Evolutionary conservation across 345 rosid species (phyloP).

Genomic region (Lumnitzera racemosa): DNA sequence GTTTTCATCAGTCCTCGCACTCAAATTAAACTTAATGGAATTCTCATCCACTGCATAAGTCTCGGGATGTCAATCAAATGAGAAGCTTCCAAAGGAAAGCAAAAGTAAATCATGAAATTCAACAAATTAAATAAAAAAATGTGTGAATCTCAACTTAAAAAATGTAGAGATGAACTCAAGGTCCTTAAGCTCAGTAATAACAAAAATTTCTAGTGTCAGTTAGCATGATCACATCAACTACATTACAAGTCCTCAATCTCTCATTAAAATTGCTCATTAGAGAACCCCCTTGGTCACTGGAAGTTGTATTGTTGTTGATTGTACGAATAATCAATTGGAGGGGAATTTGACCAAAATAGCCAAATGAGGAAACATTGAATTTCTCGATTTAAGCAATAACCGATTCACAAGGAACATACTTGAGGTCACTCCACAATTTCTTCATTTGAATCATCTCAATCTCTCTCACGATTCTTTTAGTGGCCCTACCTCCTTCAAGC

Average conservation of each 20-base stretch:
- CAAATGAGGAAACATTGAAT: slow-evolving; percentile 78
- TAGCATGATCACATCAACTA: slow-evolving; percentile 74
- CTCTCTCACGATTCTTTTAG: slow-evolving; percentile 70
- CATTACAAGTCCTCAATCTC: slow-evolving; percentile 57
- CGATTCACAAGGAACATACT: slow-evolving; percentile 64
- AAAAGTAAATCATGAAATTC: too few species aligned
- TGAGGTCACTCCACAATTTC: slow-evolving; percentile 62
- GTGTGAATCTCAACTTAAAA: too few species aligned
- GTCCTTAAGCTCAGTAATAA: slow-evolving; percentile 88
- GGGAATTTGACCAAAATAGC: slow-evolving; percentile 68
- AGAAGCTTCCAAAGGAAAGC: too few species aligned
- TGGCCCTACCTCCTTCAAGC: slow-evolving; percentile 15
- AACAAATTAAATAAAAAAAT: too few species aligned
- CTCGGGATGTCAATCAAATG: too few species aligned
- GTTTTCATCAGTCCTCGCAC: too few species aligned
- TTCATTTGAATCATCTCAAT: slow-evolving; percentile 83
- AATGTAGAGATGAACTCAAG: slow-evolving; percentile 47
- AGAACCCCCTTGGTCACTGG: slow-evolving; percentile 90
- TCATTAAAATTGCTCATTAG: slow-evolving; percentile 71
- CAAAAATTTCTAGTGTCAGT: slow-evolving; percentile 64
- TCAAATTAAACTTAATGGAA: too few species aligned
- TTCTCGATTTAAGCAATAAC: slow-evolving; percentile 86
- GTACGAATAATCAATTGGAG: slow-evolving; percentile 72
- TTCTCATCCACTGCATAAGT: too few species aligned
- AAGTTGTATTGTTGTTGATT: slow-evolving; percentile 68